These are phyloP conservation scores for Puccinia horiana DNA, from an alignment of 1,284 basidiomycete genomes.

Conservation along the genomic window DNA sequence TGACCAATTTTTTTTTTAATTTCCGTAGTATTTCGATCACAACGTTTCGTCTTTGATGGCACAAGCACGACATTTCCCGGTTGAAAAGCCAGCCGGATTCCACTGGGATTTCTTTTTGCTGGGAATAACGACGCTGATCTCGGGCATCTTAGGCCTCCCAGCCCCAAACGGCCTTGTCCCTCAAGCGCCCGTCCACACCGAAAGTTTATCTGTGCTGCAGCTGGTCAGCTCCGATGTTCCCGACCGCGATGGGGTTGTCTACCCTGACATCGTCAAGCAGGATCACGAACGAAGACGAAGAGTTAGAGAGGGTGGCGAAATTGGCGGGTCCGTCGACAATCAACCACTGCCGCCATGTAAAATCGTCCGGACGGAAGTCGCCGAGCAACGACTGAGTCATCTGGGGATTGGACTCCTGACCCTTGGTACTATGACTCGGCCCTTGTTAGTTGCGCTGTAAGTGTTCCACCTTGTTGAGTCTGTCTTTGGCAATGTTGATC, in stretches of 20 bases:
- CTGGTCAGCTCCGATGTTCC: conserved; percentile 53
- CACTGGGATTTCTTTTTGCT: conserved; percentile 75
- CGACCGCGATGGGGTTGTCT: conserved; percentile 52
- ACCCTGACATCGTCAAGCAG: conserved; percentile 62
- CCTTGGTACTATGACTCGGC: conserved; percentile 57
- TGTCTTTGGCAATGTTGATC: conserved; percentile 36
- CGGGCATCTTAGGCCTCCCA: conserved; percentile 73
- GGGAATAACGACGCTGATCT: conserved; percentile 86
- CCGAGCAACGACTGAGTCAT: conserved; percentile 57
- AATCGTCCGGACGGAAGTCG: conserved; percentile 55
- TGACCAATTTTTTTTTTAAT: not conserved
- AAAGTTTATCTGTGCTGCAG: conserved; percentile 77
- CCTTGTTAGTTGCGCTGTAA: conserved; percentile 56
- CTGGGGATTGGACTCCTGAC: conserved; percentile 57
- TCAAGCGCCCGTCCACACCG: conserved; percentile 92
- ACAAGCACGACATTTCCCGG: conserved; percentile 84
- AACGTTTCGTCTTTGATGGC: conserved; percentile 83
- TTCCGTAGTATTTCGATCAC: conserved; percentile 63
- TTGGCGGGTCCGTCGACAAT: conserved; percentile 13
- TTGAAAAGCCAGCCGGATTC: conserved; percentile 88
- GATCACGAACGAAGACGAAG: conserved; percentile 54
- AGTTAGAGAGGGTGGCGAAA: not conserved
- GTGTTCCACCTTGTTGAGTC: conserved; percentile 14
- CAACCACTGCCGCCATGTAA: conserved; percentile 49
- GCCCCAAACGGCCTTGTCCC: conserved; percentile 68